A percentile compares a stretch with the other conserved stretches of the same genome.
Conservation (phyloP, 139 green algal genomes). For the Chlamydomonas schloesseri region DNA sequence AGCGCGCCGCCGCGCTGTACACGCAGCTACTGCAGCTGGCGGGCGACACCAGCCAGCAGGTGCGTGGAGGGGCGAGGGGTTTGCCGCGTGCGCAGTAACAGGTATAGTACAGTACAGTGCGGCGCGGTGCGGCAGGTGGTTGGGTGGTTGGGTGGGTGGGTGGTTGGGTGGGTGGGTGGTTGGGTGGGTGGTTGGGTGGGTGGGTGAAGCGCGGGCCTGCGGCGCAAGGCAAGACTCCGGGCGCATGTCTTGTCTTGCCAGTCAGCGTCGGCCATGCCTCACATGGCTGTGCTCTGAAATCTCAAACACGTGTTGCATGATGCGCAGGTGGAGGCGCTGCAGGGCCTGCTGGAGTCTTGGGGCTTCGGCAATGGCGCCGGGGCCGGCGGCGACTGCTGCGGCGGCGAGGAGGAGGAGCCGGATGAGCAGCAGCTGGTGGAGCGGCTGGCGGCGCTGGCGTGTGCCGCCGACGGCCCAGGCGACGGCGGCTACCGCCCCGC, state of each 20-base stretch:
- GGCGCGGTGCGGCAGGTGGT: too few species aligned
- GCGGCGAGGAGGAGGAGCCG: neutral
- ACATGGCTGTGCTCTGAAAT: too few species aligned
- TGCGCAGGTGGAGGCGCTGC: slow-evolving; percentile 67
- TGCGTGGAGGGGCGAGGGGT: neutral
- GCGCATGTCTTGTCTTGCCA: too few species aligned
- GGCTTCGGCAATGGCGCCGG: neutral
- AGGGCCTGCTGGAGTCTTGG: slow-evolving; percentile 66
- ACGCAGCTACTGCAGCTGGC: slow-evolving; percentile 56
- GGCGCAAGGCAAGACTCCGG: too few species aligned
- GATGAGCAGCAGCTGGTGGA: slow-evolving; percentile 26
- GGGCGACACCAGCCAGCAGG: slow-evolving; percentile 3
- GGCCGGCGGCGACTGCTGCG: neutral
- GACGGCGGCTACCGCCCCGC: slow-evolving; percentile 17
- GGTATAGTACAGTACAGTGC: too few species aligned
- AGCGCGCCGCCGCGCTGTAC: slow-evolving; percentile 58
- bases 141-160: too few species aligned
- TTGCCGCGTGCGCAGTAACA: neutral
- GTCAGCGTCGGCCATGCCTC: too few species aligned
- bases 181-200: too few species aligned
- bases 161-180: too few species aligned
- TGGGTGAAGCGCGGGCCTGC: too few species aligned
- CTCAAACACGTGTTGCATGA: too few species aligned
- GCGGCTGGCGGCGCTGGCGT: slow-evolving; percentile 20
- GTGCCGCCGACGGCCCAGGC: neutral